Evolutionary conservation across 2,329 filamentous ascomycete genomes (phyloP).

Genomic region (Paecilomyces fulvus): DNA sequence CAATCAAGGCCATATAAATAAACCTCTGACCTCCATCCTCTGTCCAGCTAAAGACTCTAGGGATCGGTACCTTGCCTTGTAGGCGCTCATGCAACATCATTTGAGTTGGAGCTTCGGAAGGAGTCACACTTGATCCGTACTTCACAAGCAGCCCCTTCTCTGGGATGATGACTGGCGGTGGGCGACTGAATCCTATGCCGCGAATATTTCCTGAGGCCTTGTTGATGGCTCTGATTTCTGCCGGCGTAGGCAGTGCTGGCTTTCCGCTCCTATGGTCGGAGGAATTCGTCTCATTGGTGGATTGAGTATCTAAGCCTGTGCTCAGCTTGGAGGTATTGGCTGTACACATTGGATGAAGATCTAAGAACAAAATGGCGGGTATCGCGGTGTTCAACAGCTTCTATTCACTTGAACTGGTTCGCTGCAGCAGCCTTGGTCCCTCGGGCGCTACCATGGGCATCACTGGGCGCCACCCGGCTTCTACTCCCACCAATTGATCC

Average conservation of each 20-base stretch:
- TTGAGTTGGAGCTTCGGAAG: slow-evolving; percentile 22
- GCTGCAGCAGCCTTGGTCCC: too few species aligned
- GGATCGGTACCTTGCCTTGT: slow-evolving; percentile 15
- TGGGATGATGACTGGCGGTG: slow-evolving; percentile 23
- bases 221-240: slow-evolving; percentile 21
- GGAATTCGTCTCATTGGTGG: background rate
- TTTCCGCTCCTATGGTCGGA: background rate
- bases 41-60: slow-evolving; percentile 18
- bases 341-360: too few species aligned
- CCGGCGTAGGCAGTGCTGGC: slow-evolving; percentile 18
- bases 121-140: slow-evolving; percentile 23
- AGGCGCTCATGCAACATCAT: slow-evolving; percentile 17
- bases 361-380: too few species aligned
- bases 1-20: slow-evolving; percentile 19
- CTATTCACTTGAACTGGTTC: too few species aligned
- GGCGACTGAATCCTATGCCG: slow-evolving; percentile 14
- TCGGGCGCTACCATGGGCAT: too few species aligned
- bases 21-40: slow-evolving; percentile 14
- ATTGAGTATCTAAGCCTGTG: too few species aligned
- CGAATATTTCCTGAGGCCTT: slow-evolving; percentile 8
- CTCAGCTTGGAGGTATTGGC: too few species aligned
- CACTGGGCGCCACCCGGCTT: too few species aligned
- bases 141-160: slow-evolving; percentile 28
- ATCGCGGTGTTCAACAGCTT: too few species aligned
- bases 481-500: too few species aligned